Evolutionary conservation across 228 moss, liverwort and hornwort genomes (phyloP), one percentile per base, ranked within the genome.

Genomic region (Sphagnum magellanicum): DNA sequence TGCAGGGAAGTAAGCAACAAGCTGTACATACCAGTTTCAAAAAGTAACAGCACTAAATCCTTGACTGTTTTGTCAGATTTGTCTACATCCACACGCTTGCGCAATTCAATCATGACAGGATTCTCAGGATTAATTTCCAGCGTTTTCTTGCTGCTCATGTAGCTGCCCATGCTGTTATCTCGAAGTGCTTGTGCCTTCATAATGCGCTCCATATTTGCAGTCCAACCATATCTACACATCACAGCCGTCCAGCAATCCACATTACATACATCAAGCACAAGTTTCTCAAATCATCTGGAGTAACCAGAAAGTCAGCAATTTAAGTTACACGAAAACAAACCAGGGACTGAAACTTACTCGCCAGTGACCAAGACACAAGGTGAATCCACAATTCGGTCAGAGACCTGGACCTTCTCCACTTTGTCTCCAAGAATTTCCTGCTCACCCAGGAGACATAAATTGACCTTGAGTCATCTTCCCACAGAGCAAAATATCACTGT

Each of bases 121-220:
- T 75, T 75, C 51, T 70, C 75, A 6, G 75, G 69, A 59, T 75
- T 75, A 49, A 75, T 70, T 48, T 75, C 75, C 75, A 75, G 51
- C 0, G 51, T 75, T 52, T 75, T 75, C 70, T 75, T 75, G 53
- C 60, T 61, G 12, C 63, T 63, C 75, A 75, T 75, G 70, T 75
- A 75, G 64, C 70, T 75, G 5, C 63, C 62, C 75, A 75, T 75
- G 69, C 69, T 69, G 70, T 53, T 69, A 48, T 75, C 75, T 1
- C 75, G 69, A 4, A 75, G 75, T 5, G 75, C 75, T 70, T 75
- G 75, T 2, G 75, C 75, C 64, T 75, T 75, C 75, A 75, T 75
- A 12, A 75, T 75, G 4, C 75, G 69, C 50, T 75, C 75, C 75
- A 75, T 75, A 55, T 75, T 75, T 5, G 75, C 75, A 53, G 63